These are phyloP conservation scores for Mortierella sp. DNA, from an alignment of 371 early-diverging fungal species.

Conservation along the genomic window DNA sequence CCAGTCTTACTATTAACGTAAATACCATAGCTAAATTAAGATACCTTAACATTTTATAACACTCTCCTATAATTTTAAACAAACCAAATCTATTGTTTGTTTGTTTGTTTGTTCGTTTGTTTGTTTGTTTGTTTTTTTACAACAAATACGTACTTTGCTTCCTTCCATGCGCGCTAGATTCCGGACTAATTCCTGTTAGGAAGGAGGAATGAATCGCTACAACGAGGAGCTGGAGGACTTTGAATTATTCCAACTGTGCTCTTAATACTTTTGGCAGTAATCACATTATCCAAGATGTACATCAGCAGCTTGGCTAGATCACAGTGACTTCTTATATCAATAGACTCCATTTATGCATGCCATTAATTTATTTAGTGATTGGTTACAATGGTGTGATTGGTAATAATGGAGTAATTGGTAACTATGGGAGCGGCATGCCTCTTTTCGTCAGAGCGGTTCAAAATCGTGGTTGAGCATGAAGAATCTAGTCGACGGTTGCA, in stretches of 20 bases:
- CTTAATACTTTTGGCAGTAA: background rate
- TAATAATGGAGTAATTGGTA: no score
- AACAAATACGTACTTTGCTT: constrained; percentile 1
- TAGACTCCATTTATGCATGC: no score
- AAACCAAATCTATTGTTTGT: background rate
- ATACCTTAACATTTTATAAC: background rate
- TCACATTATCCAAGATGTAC: background rate
- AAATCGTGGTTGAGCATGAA: no score
- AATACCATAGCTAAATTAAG: background rate
- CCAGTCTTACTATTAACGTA: background rate
- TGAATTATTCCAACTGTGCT: background rate
- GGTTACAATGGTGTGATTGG: no score
- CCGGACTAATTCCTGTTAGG: constrained; percentile 4
- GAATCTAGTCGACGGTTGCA: no score
- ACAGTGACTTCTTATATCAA: no score
- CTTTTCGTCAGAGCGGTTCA: no score
- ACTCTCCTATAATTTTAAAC: no score
- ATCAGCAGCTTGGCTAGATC: background rate
- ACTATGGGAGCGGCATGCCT: no score
- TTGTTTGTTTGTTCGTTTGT: background rate
- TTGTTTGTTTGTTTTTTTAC: constrained; percentile 1
- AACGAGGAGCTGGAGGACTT: background rate
- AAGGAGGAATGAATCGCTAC: background rate
- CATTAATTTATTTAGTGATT: no score
- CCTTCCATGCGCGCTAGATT: background rate